A percentile compares a stretch with the other conserved stretches of the same genome.
These are phyloP conservation scores for Graphiopsis chlorocephala DNA, from an alignment of 2,329 filamentous ascomycete genomes.

Conservation along the genomic window DNA sequence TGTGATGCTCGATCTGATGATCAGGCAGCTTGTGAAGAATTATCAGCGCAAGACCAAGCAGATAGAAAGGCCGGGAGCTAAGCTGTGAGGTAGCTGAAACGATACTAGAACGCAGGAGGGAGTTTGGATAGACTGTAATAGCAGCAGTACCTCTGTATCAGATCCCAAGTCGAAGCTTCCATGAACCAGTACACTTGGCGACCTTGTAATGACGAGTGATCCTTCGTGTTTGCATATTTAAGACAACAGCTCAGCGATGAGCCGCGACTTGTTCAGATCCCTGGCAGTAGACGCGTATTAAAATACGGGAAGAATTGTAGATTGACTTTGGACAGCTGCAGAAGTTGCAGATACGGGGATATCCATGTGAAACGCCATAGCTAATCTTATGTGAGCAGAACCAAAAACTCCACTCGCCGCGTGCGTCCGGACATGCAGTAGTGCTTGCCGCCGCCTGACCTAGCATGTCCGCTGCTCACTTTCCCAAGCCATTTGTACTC, in stretches of 20 bases:
- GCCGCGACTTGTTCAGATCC: neutral
- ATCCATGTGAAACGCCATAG: conserved; percentile 12
- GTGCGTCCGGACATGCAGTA: neutral
- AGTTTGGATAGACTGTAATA: neutral
- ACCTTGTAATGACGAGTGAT: neutral
- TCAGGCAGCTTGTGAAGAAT: conserved; percentile 69
- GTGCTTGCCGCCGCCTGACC: neutral
- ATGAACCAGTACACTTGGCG: neutral
- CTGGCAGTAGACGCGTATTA: neutral
- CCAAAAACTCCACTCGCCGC: neutral
- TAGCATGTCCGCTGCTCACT: neutral
- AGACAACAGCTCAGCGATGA: neutral
- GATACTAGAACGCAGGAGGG: neutral
- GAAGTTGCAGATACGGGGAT: neutral
- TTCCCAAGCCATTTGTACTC: neutral
- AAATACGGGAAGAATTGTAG: neutral
- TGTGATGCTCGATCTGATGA: conserved; percentile 67
- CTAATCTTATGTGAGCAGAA: conserved; percentile 8
- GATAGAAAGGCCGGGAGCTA: conserved; percentile 39
- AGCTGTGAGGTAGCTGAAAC: neutral
- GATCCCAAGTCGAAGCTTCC: neutral
- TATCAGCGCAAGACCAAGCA: conserved; percentile 58
- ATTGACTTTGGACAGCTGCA: conserved; percentile 6
- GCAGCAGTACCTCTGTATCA: neutral
- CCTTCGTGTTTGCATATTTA: neutral